These are phyloP conservation scores for Pelargonium australe DNA, from an alignment of 441 rosid genomes.

Conservation along the genomic window DNA sequence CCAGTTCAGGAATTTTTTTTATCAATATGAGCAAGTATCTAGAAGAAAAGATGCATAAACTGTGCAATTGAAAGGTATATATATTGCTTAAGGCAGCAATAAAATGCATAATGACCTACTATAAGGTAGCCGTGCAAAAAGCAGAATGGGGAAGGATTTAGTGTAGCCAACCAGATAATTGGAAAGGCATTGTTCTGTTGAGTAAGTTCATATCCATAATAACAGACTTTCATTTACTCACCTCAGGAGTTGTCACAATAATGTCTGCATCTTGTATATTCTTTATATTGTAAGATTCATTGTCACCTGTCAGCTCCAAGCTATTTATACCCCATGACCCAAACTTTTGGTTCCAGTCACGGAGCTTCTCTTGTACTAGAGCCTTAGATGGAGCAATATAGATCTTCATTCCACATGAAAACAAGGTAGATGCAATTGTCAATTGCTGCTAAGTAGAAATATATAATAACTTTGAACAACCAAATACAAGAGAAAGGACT, in stretches of 20 bases:
- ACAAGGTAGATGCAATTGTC: constrained; percentile 19
- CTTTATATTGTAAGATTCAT: constrained; percentile 61
- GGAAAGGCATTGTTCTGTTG: not conserved
- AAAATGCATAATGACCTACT: not conserved
- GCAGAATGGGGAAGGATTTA: not conserved
- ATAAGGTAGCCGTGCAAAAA: not conserved
- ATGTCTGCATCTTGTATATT: constrained; percentile 88
- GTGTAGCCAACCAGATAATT: not conserved
- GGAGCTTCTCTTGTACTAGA: constrained; percentile 90
- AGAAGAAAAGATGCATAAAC: not conserved
- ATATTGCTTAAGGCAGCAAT: constrained; percentile 1
- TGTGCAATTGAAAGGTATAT: not conserved
- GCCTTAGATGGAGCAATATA: constrained; percentile 96
- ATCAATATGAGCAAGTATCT: not conserved
- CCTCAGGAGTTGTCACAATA: constrained; percentile 96
- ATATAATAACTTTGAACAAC: constrained; percentile 8
- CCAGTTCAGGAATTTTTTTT: constrained; percentile 4
- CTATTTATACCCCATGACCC: constrained; percentile 76
- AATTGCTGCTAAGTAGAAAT: constrained; percentile 13
- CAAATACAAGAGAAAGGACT: not conserved
- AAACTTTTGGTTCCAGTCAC: constrained; percentile 85
- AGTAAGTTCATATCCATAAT: not conserved
- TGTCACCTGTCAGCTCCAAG: constrained; percentile 93
- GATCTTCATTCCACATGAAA: constrained; percentile 44
- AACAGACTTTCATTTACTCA: constrained; percentile 23